Evolutionary conservation across 2,329 filamentous ascomycete species (phyloP), one percentile per base, ranked within the genome.

Genomic region (Botryotinia calthae): DNA sequence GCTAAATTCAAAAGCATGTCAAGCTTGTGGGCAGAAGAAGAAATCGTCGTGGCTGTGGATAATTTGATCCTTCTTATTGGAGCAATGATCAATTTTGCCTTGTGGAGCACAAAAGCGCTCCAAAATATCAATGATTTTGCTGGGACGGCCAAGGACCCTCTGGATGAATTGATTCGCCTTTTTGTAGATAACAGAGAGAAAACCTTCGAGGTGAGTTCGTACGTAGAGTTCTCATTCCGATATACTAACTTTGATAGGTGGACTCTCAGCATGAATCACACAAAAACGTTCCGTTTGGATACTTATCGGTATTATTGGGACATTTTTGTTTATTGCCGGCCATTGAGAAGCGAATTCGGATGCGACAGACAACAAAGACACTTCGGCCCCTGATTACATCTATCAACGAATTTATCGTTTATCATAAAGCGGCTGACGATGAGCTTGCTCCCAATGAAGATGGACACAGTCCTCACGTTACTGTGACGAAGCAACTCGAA

Each of bases 51-150:
- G 34, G 82, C 86, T 1, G 83, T 95, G 70, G 91, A 97, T 76
- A 87, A 89, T 66, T 85, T 97, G 22, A 88, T 97, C 66, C 86
- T 98, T 59, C 87, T 93, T 70, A 84, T 97, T 56, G 95, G 94
- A 0, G 89, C 93, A 34, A 88, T 95, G 82, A 97, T 97, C 81
- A 98, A 98, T 79, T 87, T 98, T 71, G 88, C 93, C 14, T 94
- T 97, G 80, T 91, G 93, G 79, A 94, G 90, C 78, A 84, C 89
- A 25, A 81, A 85, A 34, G 90, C 92, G 20, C 86, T 90, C 70
- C 81, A 83, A 78, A 74, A 84, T 81, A 79, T 87, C 81, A 76
- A 88, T 79, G 74, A 80, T 74, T 76, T 81, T 75, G 71, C 79
- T 82, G 73, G 64, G 72, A 81, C 79, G 71, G 82, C 75, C 56